Base-by-base conservation (phyloP, 495 filamentous ascomycete genomes). In the Penicilliopsis zonata region DNA sequence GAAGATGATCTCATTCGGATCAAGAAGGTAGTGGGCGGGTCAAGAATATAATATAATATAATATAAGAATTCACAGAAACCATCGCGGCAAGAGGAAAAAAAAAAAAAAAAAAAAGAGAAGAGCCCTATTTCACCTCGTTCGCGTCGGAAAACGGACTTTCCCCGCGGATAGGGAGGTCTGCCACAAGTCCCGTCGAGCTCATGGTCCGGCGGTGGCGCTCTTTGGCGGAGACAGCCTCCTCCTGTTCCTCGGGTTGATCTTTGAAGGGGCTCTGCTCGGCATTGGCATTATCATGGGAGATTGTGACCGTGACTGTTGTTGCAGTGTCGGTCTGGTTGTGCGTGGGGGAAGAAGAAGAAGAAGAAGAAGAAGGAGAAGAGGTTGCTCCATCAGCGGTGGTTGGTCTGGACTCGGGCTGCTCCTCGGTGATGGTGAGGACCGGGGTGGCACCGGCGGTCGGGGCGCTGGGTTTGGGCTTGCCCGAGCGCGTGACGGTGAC, bases 111-210 rank as follows among this genome's bases (percentile, higher is more conserved):
- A 31, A 30, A 31, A 30, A 17, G 5, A 6, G 5, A 10, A 27
- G 5, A 27, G 22, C 9, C 75, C 43, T 69, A 86, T 61, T 78
- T 83, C 38, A 76, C 60, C 44, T 61, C 63, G 31, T 67, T 68
- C 18, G 46, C 49, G 30, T 67, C 63, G 19, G 61, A 61, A 35
- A 67, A 67, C 5, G 63, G 63, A 45, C 61, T 63, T 26, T 56
- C 42, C 17, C 55, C 55, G 13, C 52, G 52, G 3, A 42, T 38
- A 9, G 50, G 55, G 23, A 23, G 31, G 21, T 39, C 28, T 7
- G 27, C 35, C 10, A 53, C 49, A 16, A 41, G 36, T 21, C 43
- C 44, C 36, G 33, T 50, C 36, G 19, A 47, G 32, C 25, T 46
- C 41, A 13, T 44, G 31, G 10, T 31, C 34, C 9, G 40, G 36